Evolutionary conservation across 352 stramenopile genomes (phyloP).

Genomic region (Globisporangium barbulae): DNA sequence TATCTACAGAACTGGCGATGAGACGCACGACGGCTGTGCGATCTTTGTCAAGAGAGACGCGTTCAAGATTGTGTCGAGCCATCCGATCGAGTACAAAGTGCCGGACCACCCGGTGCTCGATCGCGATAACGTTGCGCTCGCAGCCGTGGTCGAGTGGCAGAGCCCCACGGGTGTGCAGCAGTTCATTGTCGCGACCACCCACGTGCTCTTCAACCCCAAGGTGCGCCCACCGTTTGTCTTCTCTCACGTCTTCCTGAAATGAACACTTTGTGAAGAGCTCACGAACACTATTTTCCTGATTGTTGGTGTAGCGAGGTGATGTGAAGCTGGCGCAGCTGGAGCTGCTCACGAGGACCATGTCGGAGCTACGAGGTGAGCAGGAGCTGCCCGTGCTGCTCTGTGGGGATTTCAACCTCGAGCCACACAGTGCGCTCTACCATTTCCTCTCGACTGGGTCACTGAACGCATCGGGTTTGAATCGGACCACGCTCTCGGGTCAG

Average conservation of each 20-base stretch:
- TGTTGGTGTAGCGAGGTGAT: constrained; percentile 42
- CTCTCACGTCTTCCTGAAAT: background rate
- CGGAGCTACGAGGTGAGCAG: constrained; percentile 20
- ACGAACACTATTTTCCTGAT: background rate
- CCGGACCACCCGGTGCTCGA: constrained; percentile 43
- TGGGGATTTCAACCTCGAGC: constrained; percentile 67
- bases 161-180: constrained; percentile 16
- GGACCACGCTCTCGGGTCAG: constrained; percentile 47
- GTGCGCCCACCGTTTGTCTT: constrained; percentile 18
- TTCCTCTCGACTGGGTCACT: constrained; percentile 46
- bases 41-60: constrained; percentile 52
- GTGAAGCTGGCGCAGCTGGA: constrained; percentile 65
- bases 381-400: constrained; percentile 38
- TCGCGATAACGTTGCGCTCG: constrained; percentile 58
- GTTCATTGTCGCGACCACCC: constrained; percentile 62
- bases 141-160: constrained; percentile 38
- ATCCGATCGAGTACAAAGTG: constrained; percentile 46
- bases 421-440: constrained; percentile 63
- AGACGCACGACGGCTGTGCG: constrained; percentile 59
- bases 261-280: background rate
- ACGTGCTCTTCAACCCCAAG: constrained; percentile 70
- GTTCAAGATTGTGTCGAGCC: constrained; percentile 41
- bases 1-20: constrained; percentile 45
- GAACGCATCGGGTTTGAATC: constrained; percentile 40
- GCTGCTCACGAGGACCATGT: constrained; percentile 37